Conservation (phyloP, 2,329 filamentous ascomycete species). For the Phaeosphaeria sp. region DNA sequence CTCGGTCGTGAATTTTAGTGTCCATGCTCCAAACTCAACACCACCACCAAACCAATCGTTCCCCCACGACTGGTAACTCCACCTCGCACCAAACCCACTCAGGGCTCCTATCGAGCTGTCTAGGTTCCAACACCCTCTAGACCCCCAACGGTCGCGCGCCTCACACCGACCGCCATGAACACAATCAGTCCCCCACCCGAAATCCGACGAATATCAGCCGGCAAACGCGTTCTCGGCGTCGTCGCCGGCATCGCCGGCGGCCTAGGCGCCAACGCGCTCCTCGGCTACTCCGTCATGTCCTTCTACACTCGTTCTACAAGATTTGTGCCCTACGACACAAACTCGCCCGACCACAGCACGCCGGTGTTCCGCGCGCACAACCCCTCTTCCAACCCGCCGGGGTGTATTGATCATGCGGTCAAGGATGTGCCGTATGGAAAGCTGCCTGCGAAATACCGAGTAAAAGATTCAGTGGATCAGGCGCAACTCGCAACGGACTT, state of each 20-base stretch:
- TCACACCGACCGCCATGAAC: constrained; percentile 33
- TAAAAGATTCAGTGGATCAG: constrained; percentile 27
- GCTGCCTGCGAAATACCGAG: constrained; percentile 33
- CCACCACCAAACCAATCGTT: constrained; percentile 7
- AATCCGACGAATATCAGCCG: constrained; percentile 37
- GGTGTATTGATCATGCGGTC: constrained; percentile 46
- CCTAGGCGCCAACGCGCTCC: constrained; percentile 32
- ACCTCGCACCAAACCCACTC: not conserved
- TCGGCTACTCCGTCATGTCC: constrained; percentile 44
- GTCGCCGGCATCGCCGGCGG: constrained; percentile 41
- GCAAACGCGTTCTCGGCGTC: constrained; percentile 39
- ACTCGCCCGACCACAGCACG: constrained; percentile 34
- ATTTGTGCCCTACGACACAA: constrained; percentile 44
- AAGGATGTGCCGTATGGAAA: constrained; percentile 44
- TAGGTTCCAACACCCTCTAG: not conserved
- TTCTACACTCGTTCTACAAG: constrained; percentile 45
- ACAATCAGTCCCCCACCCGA: constrained; percentile 42
- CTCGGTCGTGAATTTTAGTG: constrained; percentile 4
- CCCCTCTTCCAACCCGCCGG: constrained; percentile 40
- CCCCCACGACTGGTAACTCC: not conserved
- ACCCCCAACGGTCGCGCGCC: too few relatives aligned
- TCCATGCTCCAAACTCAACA: constrained; percentile 23
- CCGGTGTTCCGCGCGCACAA: constrained; percentile 36
- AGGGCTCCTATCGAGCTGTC: not conserved
- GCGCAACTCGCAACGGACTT: constrained; percentile 43